Conservation (phyloP, 306 rosid species). For the Lathyrus aphaca region DNA sequence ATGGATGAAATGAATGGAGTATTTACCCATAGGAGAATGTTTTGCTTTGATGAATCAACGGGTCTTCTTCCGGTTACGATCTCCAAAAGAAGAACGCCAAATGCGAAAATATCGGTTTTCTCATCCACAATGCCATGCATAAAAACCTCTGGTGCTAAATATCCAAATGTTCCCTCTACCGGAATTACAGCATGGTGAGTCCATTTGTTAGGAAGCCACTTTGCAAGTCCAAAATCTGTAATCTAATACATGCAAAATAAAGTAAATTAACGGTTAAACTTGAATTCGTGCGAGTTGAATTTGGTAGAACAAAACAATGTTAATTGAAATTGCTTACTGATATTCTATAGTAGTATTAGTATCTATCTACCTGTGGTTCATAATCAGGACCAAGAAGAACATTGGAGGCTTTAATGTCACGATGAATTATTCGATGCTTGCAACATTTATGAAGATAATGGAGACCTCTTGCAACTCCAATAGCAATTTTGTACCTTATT, state of each 20-base stretch:
- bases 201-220: conserved; percentile 99
- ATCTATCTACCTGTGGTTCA: conserved; percentile 75
- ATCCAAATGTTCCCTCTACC: conserved; percentile 95
- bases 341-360: not conserved
- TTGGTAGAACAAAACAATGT: not conserved
- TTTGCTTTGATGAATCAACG: conserved; percentile 82
- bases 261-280: not conserved
- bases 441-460: conserved; percentile 91
- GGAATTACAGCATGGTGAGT: conserved; percentile 92
- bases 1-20: conserved; percentile 17
- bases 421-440: conserved; percentile 85
- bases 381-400: conserved; percentile 91
- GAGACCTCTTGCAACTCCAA: conserved; percentile 92
- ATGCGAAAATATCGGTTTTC: conserved; percentile 84
- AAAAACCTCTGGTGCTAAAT: conserved; percentile 89
- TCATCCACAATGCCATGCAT: conserved; percentile 96
- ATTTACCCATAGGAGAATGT: conserved; percentile 86
- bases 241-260: conserved; percentile 48
- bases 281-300: not conserved
- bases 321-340: not conserved
- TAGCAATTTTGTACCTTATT: conserved; percentile 70
- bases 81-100: conserved; percentile 87
- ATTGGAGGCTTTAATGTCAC: conserved; percentile 95
- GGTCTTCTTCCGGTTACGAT: conserved; percentile 87
- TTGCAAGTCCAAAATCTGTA: conserved; percentile 92